Percentiles rank a stretch among this genome's conserved stretches.
phyloP scores from a whole-genome alignment of 768 basidiomycete genomes.

The Dentipellis fragilis region DNA sequence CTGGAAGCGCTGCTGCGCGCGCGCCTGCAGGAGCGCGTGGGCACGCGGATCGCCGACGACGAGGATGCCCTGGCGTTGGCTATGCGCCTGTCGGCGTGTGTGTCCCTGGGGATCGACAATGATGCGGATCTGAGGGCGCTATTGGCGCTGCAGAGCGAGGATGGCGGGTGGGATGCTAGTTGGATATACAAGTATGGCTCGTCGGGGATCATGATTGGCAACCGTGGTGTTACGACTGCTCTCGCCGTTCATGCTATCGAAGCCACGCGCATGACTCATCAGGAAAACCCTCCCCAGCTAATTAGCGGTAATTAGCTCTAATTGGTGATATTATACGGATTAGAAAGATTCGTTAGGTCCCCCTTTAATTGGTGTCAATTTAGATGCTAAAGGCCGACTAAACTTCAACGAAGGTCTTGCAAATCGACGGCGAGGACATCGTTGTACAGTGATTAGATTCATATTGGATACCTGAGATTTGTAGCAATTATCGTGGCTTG shows the following conservation, averaged over 20 bases:
- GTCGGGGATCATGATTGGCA: conserved; percentile 38
- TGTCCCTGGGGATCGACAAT: conserved; percentile 29
- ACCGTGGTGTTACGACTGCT: conserved; percentile 45
- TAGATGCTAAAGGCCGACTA: too few relatives aligned
- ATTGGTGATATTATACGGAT: too few relatives aligned
- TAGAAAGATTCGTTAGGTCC: too few relatives aligned
- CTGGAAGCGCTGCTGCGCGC: conserved; percentile 32
- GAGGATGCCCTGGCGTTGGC: conserved; percentile 46
- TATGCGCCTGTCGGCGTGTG: conserved; percentile 43
- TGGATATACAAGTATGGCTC: conserved; percentile 52
- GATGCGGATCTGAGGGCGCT: conserved; percentile 35
- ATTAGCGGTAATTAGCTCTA: too few relatives aligned
- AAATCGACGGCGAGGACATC: too few relatives aligned
- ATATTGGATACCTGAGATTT: too few relatives aligned
- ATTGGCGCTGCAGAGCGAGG: conserved; percentile 37
- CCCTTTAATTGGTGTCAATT: too few relatives aligned
- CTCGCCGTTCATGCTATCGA: conserved; percentile 42
- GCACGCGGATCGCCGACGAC: conserved; percentile 28
- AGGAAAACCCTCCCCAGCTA: too few relatives aligned
- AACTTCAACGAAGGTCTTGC: too few relatives aligned
- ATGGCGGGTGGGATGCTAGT: conserved; percentile 47
- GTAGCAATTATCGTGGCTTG: too few relatives aligned
- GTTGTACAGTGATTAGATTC: too few relatives aligned
- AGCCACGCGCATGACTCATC: conserved; percentile 8
- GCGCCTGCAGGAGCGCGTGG: conserved; percentile 39